Percentiles rank a stretch among this genome's conserved stretches.
phyloP scores from a whole-genome alignment of 495 filamentous ascomycete species.

The Tuber indicum region DNA sequence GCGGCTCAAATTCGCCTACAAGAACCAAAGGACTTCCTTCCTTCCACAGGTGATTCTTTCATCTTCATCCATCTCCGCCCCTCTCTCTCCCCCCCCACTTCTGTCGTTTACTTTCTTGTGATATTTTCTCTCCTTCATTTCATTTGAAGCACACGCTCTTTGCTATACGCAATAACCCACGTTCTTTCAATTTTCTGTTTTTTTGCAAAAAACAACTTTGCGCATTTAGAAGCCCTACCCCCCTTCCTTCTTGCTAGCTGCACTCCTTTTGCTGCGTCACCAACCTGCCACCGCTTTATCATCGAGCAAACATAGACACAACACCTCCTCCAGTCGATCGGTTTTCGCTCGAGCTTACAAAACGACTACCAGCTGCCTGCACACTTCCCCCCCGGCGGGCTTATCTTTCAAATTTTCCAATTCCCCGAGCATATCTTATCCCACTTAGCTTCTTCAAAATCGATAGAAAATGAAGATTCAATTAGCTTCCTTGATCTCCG shows the following conservation, averaged over 20 bases:
- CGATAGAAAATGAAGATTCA: slow-evolving; percentile 30
- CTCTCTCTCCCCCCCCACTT: slow-evolving; percentile 10
- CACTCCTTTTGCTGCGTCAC: slow-evolving; percentile 26
- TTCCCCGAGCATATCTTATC: background rate
- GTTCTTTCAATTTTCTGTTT: background rate
- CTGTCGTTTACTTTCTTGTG: slow-evolving; percentile 17
- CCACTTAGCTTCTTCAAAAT: background rate
- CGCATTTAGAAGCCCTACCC: background rate
- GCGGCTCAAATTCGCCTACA: slow-evolving; percentile 14
- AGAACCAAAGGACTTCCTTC: slow-evolving; percentile 38
- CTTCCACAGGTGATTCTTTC: slow-evolving; percentile 18
- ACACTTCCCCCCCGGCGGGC: slow-evolving; percentile 10
- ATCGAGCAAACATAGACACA: background rate
- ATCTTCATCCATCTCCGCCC: background rate
- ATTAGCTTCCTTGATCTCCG: slow-evolving; percentile 18
- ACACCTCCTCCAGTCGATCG: background rate
- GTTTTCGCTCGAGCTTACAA: background rate
- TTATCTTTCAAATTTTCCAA: background rate
- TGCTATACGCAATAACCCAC: background rate
- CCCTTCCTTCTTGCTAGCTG: slow-evolving; percentile 1
- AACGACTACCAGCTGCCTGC: background rate
- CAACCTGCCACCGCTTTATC: slow-evolving; percentile 10
- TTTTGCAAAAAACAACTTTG: background rate
- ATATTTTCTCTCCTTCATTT: slow-evolving; percentile 4
- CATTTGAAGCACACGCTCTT: background rate